These are phyloP conservation scores for Schizothecium vesticola DNA, from an alignment of 495 filamentous ascomycete species.

Conservation along the genomic window DNA sequence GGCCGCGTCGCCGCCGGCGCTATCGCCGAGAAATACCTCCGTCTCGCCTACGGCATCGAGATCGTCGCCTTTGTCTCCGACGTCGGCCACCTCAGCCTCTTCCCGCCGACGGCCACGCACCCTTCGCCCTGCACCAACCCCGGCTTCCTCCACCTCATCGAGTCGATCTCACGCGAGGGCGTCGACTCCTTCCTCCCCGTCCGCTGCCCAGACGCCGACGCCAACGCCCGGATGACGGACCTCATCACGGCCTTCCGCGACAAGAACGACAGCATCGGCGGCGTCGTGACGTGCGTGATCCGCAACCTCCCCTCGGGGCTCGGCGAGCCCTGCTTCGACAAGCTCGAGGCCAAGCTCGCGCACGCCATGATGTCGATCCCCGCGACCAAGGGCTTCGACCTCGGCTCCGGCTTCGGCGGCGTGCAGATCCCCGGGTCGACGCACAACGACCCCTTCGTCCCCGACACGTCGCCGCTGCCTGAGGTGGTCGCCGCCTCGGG, in stretches of 20 bases:
- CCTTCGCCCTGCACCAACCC: conserved; percentile 76
- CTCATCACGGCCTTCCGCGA: conserved; percentile 77
- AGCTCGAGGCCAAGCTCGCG: conserved; percentile 87
- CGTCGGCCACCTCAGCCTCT: conserved; percentile 77
- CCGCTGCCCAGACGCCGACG: conserved; percentile 70
- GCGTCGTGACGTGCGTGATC: conserved; percentile 94
- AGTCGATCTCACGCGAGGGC: conserved; percentile 65
- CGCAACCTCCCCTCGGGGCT: conserved; percentile 82
- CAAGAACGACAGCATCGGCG: conserved; percentile 84
- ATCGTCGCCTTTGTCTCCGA: conserved; percentile 88
- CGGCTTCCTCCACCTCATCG: conserved; percentile 69
- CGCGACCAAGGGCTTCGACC: conserved; percentile 94
- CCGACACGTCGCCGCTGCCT: conserved; percentile 37
- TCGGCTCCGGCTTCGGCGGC: conserved; percentile 89
- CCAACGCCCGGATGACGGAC: conserved; percentile 67
- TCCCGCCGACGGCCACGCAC: conserved; percentile 70
- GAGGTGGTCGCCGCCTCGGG: conserved; percentile 34
- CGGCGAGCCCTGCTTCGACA: conserved; percentile 94
- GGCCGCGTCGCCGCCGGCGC: conserved; percentile 89
- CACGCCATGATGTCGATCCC: conserved; percentile 98
- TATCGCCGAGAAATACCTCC: conserved; percentile 90
- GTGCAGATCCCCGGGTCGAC: conserved; percentile 79
- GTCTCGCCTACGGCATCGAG: conserved; percentile 73
- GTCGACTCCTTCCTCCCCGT: conserved; percentile 83
- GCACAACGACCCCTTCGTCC: conserved; percentile 90